Base-by-base conservation (phyloP, 2,329 filamentous ascomycete species). In the Teratosphaeria destructans region DNA sequence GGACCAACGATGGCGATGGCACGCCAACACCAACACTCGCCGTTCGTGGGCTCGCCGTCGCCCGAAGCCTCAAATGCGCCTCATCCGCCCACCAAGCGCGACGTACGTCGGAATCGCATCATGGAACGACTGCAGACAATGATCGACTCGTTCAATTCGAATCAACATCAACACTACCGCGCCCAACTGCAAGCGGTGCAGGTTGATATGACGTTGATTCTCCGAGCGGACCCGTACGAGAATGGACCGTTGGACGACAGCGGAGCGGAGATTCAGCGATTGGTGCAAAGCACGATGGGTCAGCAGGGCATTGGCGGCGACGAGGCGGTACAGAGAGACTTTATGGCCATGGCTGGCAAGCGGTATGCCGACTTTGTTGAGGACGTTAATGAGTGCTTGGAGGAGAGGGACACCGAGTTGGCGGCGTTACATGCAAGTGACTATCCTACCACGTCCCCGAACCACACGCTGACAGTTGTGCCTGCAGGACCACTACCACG, bases 131-230 rank as follows among this genome's bases (percentile, higher is more conserved):
- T 96, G 6, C 82, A 84, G 49, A 83, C 85, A 59, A 85, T 96
- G 74, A 85, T 87, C 58, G 84, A 87, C 58, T 85, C 86, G 65
- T 93, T 96, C 75, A 84, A 85, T 64, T 83, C 87, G 63, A 91
- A 95, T 70, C 84, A 89, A 64, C 90, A 96, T 73, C 79, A 83
- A 63, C 86, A 90, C 68, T 97, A 95, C 74, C 85, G 92, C 63
- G 89, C 94, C 65, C 90, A 96, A 74, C 82, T 96, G 2, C 87
- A 94, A 69, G 90, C 90, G 65, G 85, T 96, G n/a, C 92, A 96
- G 75, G 86, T 90, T 64, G 92, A 96, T 73, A 91, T 92, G 76
- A 89, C 84, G 60, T 81, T 95, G 54, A 90, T 96, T 65, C 86
- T 90, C 73, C 86, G 89, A 66, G 89, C 94, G 57, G 88, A 96